Percentiles rank a stretch among this genome's conserved stretches.
Evolutionary conservation across 495 filamentous ascomycete genomes (phyloP).

Genomic region (Penicillium desertorum): DNA sequence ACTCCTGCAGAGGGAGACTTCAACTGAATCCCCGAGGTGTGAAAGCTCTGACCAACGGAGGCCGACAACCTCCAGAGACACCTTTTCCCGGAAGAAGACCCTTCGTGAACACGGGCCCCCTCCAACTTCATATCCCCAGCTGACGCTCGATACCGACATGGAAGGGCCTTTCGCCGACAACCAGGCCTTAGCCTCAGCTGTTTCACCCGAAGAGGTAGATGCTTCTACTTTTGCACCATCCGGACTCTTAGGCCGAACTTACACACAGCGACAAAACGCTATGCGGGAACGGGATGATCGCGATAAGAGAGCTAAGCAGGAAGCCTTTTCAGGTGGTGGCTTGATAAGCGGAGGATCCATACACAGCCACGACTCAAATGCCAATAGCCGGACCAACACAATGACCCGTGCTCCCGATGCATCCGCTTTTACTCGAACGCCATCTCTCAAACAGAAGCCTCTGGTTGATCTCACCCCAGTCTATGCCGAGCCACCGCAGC

Average conservation of each 20-base stretch:
- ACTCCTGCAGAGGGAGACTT: conserved; percentile 35
- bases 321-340: conserved; percentile 26
- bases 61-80: conserved; percentile 24
- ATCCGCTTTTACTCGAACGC: conserved; percentile 25
- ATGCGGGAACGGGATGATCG: conserved; percentile 54
- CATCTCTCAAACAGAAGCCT: conserved; percentile 50
- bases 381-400: conserved; percentile 40
- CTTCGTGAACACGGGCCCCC: conserved; percentile 45
- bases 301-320: conserved; percentile 33
- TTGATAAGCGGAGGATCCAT: conserved; percentile 20
- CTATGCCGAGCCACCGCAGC: conserved; percentile 75
- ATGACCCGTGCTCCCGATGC: conserved; percentile 35
- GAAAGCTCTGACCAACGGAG: conserved; percentile 20
- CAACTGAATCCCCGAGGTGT: conserved; percentile 44
- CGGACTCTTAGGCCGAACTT: conserved; percentile 62
- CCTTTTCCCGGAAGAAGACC: conserved; percentile 37
- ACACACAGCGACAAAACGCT: conserved; percentile 59
- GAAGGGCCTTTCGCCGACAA: conserved; percentile 12
- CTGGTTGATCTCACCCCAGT: conserved; percentile 73
- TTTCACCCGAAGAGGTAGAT: conserved; percentile 28
- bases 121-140: conserved; percentile 44
- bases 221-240: conserved; percentile 52
- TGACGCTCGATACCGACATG: conserved; percentile 32
- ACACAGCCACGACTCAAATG: conserved; percentile 12
- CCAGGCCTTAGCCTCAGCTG: conserved; percentile 17